Conservation (phyloP, 805 yeast species). For the Metschnikowia drakensbergensis region DNA sequence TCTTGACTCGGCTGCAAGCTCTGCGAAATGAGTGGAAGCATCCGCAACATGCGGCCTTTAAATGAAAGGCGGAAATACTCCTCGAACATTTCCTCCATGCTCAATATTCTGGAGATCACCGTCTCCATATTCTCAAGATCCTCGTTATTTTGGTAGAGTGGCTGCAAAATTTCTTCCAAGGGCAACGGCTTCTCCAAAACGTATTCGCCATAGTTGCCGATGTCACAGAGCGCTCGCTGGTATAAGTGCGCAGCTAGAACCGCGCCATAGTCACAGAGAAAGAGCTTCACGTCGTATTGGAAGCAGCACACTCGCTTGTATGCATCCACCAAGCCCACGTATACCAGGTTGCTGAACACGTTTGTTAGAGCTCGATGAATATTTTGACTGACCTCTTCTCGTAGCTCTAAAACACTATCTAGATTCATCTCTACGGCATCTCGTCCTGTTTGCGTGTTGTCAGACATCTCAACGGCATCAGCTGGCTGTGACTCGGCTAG, state of each 20-base stretch:
- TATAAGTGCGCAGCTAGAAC: constrained; percentile 68
- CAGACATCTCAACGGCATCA: neutral
- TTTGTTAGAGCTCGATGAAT: constrained; percentile 57
- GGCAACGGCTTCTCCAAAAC: constrained; percentile 22
- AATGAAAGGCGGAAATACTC: constrained; percentile 62
- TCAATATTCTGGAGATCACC: constrained; percentile 20
- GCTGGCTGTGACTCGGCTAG: neutral
- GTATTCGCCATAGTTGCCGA: constrained; percentile 70
- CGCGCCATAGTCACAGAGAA: constrained; percentile 75
- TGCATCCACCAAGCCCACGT: constrained; percentile 80
- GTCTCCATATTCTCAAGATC: constrained; percentile 18
- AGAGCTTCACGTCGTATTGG: constrained; percentile 76
- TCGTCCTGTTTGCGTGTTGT: constrained; percentile 1
- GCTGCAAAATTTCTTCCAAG: constrained; percentile 33
- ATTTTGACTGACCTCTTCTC: constrained; percentile 44
- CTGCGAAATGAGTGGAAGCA: constrained; percentile 67
- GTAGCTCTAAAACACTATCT: constrained; percentile 55
- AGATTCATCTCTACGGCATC: constrained; percentile 45
- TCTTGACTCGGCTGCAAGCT: constrained; percentile 58
- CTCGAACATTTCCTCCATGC: constrained; percentile 70
- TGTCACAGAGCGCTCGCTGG: constrained; percentile 73
- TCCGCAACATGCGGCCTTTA: constrained; percentile 33
- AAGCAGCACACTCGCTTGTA: constrained; percentile 69
- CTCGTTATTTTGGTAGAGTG: constrained; percentile 27
- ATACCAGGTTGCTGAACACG: constrained; percentile 64